A percentile compares a stretch with the other conserved stretches of the same genome.
phyloP scores from a whole-genome alignment of 177 flowering plant genomes.

The Telopea speciosissima region DNA sequence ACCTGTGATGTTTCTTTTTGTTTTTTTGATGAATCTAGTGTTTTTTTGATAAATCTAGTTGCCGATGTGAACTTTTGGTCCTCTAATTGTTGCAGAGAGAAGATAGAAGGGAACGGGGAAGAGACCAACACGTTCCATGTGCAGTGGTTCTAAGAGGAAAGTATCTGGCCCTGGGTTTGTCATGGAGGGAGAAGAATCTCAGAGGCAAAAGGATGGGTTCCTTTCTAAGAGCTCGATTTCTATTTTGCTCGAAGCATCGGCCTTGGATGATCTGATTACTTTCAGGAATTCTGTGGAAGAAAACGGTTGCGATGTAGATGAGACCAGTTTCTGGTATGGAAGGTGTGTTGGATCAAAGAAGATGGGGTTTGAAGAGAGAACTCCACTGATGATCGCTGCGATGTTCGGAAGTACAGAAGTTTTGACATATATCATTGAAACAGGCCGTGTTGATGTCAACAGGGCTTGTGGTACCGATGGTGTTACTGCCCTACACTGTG shows the following conservation, averaged over 20 bases:
- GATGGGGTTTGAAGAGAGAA: constrained; percentile 75
- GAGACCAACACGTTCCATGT: constrained; percentile 28
- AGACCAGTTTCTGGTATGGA: constrained; percentile 70
- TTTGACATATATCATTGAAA: constrained; percentile 42
- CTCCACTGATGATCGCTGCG: constrained; percentile 82
- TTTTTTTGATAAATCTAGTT: neutral
- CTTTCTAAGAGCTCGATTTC: constrained; percentile 31
- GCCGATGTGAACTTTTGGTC: neutral
- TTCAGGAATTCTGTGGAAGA: constrained; percentile 49
- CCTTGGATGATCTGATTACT: constrained; percentile 49
- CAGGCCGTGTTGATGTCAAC: constrained; percentile 54
- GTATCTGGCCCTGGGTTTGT: constrained; percentile 16
- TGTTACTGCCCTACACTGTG: constrained; percentile 90
- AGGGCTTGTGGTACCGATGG: constrained; percentile 61
- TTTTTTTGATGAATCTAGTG: neutral
- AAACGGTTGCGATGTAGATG: constrained; percentile 44
- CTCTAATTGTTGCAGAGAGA: constrained; percentile 9
- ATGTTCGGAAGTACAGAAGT: constrained; percentile 61
- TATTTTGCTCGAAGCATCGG: constrained; percentile 65
- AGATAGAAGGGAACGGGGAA: neutral
- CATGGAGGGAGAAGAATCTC: constrained; percentile 43
- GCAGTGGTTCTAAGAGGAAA: constrained; percentile 39
- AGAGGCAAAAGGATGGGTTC: constrained; percentile 15
- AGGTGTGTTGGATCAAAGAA: constrained; percentile 57
- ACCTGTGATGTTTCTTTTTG: neutral